These are phyloP conservation scores for Skeletonema costatum DNA, from an alignment of 108 stramenopile genomes.

Conservation along the genomic window DNA sequence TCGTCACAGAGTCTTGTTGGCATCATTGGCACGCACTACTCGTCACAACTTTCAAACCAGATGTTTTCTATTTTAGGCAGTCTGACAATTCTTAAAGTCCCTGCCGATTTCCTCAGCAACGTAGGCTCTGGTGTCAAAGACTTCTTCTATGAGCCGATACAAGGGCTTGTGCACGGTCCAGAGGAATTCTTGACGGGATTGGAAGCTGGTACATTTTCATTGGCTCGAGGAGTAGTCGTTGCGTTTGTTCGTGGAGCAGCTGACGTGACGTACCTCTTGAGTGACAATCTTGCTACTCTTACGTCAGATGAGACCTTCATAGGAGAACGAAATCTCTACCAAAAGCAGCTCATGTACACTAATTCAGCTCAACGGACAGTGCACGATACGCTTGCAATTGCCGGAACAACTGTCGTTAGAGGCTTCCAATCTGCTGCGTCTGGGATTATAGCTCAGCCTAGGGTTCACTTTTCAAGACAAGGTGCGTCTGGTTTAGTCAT, in stretches of 20 bases:
- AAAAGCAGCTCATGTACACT: constrained; percentile 64
- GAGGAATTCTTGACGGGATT: constrained; percentile 78
- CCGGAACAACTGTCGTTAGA: constrained; percentile 68
- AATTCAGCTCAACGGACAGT: constrained; percentile 51
- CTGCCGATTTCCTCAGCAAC: constrained; percentile 85
- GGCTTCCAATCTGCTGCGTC: constrained; percentile 69
- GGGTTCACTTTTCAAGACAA: constrained; percentile 69
- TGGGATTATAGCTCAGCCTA: constrained; percentile 78
- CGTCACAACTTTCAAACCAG: constrained; percentile 82
- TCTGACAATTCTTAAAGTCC: constrained; percentile 76
- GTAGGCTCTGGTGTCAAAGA: constrained; percentile 81
- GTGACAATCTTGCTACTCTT: constrained; percentile 67
- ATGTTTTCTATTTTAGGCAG: constrained; percentile 74
- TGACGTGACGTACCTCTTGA: constrained; percentile 78
- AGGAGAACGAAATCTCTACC: constrained; percentile 74
- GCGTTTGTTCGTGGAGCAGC: constrained; percentile 78
- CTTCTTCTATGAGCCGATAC: constrained; percentile 88
- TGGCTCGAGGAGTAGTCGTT: constrained; percentile 81
- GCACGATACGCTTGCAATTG: constrained; percentile 60
- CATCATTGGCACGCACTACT: constrained; percentile 74
- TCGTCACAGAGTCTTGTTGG: constrained; percentile 63
- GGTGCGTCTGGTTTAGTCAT: constrained; percentile 78
- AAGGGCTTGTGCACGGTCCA: constrained; percentile 65
- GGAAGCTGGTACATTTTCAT: constrained; percentile 72
- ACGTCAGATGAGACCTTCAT: constrained; percentile 83